Evolutionary conservation across 345 rosid species (phyloP), one percentile per base, ranked within the genome.

Genomic region (Bruguiera parviflora): DNA sequence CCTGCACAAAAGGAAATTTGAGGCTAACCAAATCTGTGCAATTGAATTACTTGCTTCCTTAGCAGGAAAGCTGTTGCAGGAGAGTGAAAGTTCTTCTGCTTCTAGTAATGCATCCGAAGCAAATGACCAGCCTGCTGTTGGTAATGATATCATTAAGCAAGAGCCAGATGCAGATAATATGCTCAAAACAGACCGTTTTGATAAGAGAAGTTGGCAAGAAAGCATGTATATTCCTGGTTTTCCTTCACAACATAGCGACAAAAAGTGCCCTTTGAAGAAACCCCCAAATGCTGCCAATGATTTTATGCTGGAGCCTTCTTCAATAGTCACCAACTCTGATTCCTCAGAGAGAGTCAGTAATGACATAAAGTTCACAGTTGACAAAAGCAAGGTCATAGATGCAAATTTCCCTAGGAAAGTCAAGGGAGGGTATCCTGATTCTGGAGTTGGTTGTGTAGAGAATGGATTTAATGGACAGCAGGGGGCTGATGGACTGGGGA

Each of bases 41-140:
- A 80, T 95, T 69, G 96, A 95, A 73, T 80, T 95, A 77, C 89
- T 95, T 0, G 99, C 99, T 75, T 88, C 91, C 65, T 71, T 95
- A 65, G 99, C 97, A 21, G 97, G 89, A 58, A 85, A 95, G 81
- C 71, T 95, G 49, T 73, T 90, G 71, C 84, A 85, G 83, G 96
- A 92, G 84, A 84, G 88, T 21, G 96, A 90, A 75, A 86, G 91
- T 74, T 90, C 89, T 56, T 82, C 89, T 24, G 87, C 95, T 35
- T 92, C 92, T 47, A 81, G 89, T 69, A 80, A 82, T 83, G 92
- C 92, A 24, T 88, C 87, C 4, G 88, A 76, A 58, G 84, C 84
- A 71, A 81, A 82, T 64, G 81, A 78, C 82, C 87, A 51, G 15
- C 77, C 65, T 70, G 63, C 75, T 25, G 65, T 81, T 57, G 70